A percentile compares a stretch with the other conserved stretches of the same genome.
Conservation (phyloP, 306 rosid species). For the Lotus japonicus region DNA sequence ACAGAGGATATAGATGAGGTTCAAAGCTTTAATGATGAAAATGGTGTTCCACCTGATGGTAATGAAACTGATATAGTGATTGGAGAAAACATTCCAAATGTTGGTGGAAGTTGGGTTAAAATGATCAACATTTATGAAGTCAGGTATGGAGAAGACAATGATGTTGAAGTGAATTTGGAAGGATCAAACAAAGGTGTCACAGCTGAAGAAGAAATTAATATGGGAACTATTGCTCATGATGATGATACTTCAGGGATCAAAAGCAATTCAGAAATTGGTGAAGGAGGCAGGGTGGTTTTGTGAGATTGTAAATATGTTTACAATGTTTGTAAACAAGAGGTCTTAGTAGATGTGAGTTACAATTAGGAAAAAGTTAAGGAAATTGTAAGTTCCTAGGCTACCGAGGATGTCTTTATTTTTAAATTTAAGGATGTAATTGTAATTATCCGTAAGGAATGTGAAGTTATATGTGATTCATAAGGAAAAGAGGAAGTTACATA, state of each 20-base stretch:
- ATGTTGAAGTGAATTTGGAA: slow-evolving; percentile 13
- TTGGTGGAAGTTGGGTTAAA: slow-evolving; percentile 13
- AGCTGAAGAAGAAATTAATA: background rate
- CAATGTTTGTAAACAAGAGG: slow-evolving; percentile 7
- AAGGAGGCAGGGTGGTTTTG: slow-evolving; percentile 2
- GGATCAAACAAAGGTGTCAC: background rate
- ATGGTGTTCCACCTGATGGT: slow-evolving; percentile 33
- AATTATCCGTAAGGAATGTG: background rate
- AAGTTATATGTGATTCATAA: background rate
- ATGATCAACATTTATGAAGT: slow-evolving; percentile 4
- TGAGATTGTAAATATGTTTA: slow-evolving; percentile 9
- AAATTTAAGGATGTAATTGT: background rate
- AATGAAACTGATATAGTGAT: slow-evolving; percentile 10
- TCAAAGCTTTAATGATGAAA: slow-evolving; percentile 33
- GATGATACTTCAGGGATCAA: background rate
- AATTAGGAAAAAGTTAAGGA: background rate
- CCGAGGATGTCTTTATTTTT: background rate
- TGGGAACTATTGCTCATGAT: background rate
- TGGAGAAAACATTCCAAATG: background rate
- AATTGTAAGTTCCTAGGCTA: background rate
- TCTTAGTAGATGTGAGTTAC: background rate
- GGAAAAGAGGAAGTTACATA: no score
- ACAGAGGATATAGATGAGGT: slow-evolving; percentile 20
- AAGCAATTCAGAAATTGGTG: background rate
- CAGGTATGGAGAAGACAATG: background rate